Percentiles rank a stretch among this genome's conserved stretches.
Evolutionary conservation across 2,329 filamentous ascomycete genomes (phyloP).

Genomic region (Cercospora sojina): DNA sequence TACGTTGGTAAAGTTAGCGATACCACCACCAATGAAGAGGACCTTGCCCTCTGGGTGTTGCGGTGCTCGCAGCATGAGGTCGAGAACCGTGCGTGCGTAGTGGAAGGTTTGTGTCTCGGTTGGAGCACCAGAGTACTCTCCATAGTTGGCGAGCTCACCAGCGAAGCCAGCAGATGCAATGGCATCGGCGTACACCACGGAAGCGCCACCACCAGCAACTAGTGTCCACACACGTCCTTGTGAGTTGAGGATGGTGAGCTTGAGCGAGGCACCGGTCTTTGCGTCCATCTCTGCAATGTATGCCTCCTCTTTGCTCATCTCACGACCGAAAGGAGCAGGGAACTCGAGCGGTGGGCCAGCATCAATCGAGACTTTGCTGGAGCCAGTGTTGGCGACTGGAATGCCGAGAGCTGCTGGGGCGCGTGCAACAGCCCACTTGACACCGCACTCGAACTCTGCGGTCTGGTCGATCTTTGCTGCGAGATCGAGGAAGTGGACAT

Average conservation of each 20-base stretch:
- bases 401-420: slow-evolving; percentile 85
- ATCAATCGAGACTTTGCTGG: slow-evolving; percentile 85
- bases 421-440: slow-evolving; percentile 97
- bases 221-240: slow-evolving; percentile 95
- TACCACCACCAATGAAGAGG: slow-evolving; percentile 98
- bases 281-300: slow-evolving; percentile 99
- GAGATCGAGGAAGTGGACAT: slow-evolving; percentile 96
- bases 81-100: slow-evolving; percentile 94
- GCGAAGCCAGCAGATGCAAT: slow-evolving; percentile 96
- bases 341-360: slow-evolving; percentile 98
- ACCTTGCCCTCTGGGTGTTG: slow-evolving; percentile 88
- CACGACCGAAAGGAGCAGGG: slow-evolving; percentile 97
- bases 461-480: slow-evolving; percentile 99
- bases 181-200: slow-evolving; percentile 97
- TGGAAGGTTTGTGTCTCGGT: slow-evolving; percentile 99
- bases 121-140: slow-evolving; percentile 98
- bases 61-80: slow-evolving; percentile 94
- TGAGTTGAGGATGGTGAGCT: slow-evolving; percentile 93
- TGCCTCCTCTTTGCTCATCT: slow-evolving; percentile 97
- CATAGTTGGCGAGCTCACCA: slow-evolving; percentile 97
- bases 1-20: slow-evolving; percentile 99
- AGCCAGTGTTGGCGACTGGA: slow-evolving; percentile 58
- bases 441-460: slow-evolving; percentile 97
- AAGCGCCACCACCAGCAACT: slow-evolving; percentile 98
- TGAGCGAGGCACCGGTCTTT: slow-evolving; percentile 98